Conservation (phyloP, 176 grass and related monocot genomes). For the Guadua angustifolia region DNA sequence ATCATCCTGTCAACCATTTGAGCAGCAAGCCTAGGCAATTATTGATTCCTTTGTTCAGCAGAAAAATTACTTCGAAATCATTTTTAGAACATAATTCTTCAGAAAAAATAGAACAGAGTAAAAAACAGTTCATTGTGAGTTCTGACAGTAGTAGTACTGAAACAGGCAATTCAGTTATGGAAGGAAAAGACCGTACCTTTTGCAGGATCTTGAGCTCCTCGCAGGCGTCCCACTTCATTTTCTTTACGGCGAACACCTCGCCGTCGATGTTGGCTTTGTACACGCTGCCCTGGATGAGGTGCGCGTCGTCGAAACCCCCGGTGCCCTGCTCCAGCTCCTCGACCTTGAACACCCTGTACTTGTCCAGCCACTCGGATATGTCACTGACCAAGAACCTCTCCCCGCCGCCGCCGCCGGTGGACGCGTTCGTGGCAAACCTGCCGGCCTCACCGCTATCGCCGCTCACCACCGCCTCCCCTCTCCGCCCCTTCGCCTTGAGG, state of each 20-base stretch:
- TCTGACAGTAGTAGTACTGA: not conserved
- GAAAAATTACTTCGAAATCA: not conserved
- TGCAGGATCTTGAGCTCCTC: slow-evolving; percentile 98
- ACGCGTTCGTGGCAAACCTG: slow-evolving; percentile 41
- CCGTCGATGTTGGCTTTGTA: slow-evolving; percentile 83
- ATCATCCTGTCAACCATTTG: not conserved
- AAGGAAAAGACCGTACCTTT: slow-evolving; percentile 58
- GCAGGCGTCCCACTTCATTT: slow-evolving; percentile 98
- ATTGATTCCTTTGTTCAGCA: not conserved
- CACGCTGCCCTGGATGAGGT: slow-evolving; percentile 80
- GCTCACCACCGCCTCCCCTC: slow-evolving; percentile 26
- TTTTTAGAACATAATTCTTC: not conserved
- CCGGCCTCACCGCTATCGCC: slow-evolving; percentile 37
- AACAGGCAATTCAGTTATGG: slow-evolving; percentile 13
- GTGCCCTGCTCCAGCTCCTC: slow-evolving; percentile 73
- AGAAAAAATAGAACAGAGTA: not conserved
- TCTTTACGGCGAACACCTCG: slow-evolving; percentile 82
- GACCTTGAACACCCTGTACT: slow-evolving; percentile 85
- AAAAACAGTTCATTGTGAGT: not conserved
- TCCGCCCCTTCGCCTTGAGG: slow-evolving; percentile 27
- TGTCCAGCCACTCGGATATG: slow-evolving; percentile 93
- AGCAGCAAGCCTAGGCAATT: not conserved
- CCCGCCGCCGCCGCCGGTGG: slow-evolving; percentile 35
- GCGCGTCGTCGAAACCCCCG: slow-evolving; percentile 58
- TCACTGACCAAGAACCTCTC: slow-evolving; percentile 62